phyloP scores from a whole-genome alignment of 331 rosid genomes.

The Rhamnella rubrinervis region DNA sequence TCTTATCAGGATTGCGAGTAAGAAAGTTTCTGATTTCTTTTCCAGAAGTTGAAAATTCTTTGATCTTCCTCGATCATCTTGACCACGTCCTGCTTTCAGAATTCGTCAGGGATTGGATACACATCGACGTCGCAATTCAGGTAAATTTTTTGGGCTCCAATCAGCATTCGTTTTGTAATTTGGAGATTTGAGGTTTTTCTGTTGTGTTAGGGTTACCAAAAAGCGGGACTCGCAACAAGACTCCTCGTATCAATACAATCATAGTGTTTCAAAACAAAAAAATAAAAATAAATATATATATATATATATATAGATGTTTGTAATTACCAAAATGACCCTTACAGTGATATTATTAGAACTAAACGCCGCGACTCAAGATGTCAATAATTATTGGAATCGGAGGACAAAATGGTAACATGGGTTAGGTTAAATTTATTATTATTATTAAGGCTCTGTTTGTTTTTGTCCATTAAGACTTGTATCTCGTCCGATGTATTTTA shows the following conservation, averaged over 20 bases:
- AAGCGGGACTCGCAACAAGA: no score
- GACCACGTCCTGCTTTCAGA: slow-evolving; percentile 85
- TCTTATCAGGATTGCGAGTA: slow-evolving; percentile 87
- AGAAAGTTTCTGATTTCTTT: slow-evolving; percentile 63
- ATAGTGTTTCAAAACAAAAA: no score
- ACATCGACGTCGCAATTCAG: slow-evolving; percentile 82
- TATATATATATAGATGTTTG: no score
- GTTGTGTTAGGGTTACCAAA: not conserved
- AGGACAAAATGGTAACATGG: no score
- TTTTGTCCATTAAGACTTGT: not conserved
- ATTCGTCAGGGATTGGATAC: slow-evolving; percentile 54
- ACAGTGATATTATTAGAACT: no score
- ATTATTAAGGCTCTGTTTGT: no score
- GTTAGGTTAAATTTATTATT: no score
- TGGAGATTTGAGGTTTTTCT: not conserved
- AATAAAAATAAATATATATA: no score
- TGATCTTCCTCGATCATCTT: slow-evolving; percentile 80
- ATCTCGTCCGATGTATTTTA: not conserved
- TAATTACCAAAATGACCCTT: no score
- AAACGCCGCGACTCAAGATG: no score
- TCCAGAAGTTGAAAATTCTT: slow-evolving; percentile 57
- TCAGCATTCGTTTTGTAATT: not conserved
- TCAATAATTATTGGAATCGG: no score
- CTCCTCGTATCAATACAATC: no score
- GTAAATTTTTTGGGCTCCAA: slow-evolving; percentile 34